Percentiles rank a stretch among this genome's conserved stretches.
These are phyloP conservation scores for Trypanosomatidae sp. DNA, from an alignment of 208 protist species.

Conservation along the genomic window DNA sequence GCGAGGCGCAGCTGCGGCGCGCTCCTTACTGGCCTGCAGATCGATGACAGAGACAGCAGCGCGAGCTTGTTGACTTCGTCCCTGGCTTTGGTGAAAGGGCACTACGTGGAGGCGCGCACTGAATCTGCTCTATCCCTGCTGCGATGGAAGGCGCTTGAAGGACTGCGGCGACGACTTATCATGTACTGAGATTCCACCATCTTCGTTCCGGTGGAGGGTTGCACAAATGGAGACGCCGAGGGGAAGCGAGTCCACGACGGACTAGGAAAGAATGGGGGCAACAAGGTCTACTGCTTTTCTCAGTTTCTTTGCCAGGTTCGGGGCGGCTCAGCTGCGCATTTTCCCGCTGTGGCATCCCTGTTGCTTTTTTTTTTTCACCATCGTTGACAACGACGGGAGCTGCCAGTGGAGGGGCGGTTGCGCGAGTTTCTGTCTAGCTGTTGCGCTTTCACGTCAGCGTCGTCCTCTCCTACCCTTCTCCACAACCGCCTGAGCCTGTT, in stretches of 20 bases:
- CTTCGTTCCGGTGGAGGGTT: not conserved
- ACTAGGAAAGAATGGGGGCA: not conserved
- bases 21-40: not conserved
- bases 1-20: not conserved
- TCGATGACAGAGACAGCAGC: not conserved
- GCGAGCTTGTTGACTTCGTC: not conserved
- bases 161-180: conserved; percentile 10
- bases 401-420: not conserved
- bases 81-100: not conserved
- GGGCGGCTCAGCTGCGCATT: not conserved
- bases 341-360: not conserved
- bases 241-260: not conserved
- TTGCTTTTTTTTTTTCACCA: not conserved
- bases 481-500: not conserved
- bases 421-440: not conserved
- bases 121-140: conserved; percentile 15
- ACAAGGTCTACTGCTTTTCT: not conserved
- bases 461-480: not conserved
- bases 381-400: not conserved
- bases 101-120: not conserved
- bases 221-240: not conserved
- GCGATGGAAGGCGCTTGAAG: conserved; percentile 13
- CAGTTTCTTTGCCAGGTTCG: not conserved
- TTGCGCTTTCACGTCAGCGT: not conserved
- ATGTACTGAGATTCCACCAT: conserved; percentile 1